Evolutionary conservation across 2,329 filamentous ascomycete genomes (phyloP).

Genomic region (Venturia effusa): DNA sequence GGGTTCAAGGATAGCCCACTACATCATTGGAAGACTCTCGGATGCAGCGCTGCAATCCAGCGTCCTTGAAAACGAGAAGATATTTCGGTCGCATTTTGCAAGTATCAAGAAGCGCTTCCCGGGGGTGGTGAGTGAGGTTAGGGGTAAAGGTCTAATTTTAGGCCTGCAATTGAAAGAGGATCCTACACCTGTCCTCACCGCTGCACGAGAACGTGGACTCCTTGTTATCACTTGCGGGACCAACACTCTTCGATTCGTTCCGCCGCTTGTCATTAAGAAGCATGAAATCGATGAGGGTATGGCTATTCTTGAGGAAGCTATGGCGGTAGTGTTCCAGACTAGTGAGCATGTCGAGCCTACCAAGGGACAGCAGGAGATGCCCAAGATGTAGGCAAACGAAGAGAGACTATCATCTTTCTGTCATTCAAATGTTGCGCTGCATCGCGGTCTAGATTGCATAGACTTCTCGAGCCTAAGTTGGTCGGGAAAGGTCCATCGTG

Average conservation of each 20-base stretch:
- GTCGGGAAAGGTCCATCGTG: neutral
- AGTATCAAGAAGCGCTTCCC: conserved; percentile 52
- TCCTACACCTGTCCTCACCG: conserved; percentile 64
- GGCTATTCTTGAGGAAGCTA: conserved; percentile 59
- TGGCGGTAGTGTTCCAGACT: conserved; percentile 24
- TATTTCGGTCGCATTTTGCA: conserved; percentile 49
- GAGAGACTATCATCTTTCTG: neutral
- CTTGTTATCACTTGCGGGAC: conserved; percentile 86
- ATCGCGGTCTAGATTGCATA: neutral
- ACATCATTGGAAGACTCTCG: conserved; percentile 69
- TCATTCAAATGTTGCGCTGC: neutral
- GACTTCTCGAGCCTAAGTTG: neutral
- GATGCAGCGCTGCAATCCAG: conserved; percentile 57
- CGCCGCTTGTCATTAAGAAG: conserved; percentile 69
- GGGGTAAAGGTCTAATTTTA: conserved; percentile 76
- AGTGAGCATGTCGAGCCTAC: neutral
- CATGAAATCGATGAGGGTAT: conserved; percentile 72
- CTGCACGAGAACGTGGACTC: conserved; percentile 76
- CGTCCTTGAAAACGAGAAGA: conserved; percentile 56
- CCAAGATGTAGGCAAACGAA: neutral
- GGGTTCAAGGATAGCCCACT: conserved; percentile 71
- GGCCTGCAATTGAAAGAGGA: conserved; percentile 73
- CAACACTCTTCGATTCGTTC: conserved; percentile 87
- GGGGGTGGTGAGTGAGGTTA: conserved; percentile 61
- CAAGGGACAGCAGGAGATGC: conserved; percentile 10